These are phyloP conservation scores for Iberis pinnata DNA, from an alignment of 345 rosid species.

Conservation along the genomic window DNA sequence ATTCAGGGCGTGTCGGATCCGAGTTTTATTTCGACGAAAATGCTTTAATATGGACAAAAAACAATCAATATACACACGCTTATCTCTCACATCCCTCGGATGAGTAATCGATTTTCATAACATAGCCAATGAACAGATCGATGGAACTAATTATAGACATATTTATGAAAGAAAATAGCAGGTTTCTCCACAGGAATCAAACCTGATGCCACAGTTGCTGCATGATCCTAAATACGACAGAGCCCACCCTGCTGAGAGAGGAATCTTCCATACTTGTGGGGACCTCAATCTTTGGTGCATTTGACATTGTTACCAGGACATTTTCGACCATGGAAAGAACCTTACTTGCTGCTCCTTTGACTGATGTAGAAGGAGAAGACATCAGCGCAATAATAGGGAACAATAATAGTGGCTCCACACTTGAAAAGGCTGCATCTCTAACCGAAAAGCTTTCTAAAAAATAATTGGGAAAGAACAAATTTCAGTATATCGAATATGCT, in stretches of 20 bases:
- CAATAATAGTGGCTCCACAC: conserved; percentile 61
- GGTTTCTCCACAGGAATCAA: conserved; percentile 25
- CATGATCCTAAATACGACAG: conserved; percentile 57
- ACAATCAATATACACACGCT: conserved; percentile 15
- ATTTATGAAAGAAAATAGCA: conserved; percentile 22
- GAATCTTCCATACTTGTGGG: conserved; percentile 35
- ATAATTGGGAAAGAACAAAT: conserved; percentile 8
- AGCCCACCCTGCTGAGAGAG: conserved; percentile 49
- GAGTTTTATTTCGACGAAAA: not conserved
- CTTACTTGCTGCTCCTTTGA: conserved; percentile 66
- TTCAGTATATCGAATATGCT: conserved; percentile 1
- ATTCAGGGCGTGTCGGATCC: no score
- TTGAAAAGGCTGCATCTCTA: conserved; percentile 31
- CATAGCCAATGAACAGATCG: conserved; percentile 3
- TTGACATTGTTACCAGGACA: conserved; percentile 41
- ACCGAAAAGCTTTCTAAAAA: conserved; percentile 38
- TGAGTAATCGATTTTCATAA: not conserved
- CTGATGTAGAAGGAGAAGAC: conserved; percentile 73
- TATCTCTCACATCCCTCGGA: conserved; percentile 14
- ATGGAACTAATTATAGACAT: conserved; percentile 6
- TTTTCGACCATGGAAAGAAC: conserved; percentile 62
- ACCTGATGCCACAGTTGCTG: conserved; percentile 81
- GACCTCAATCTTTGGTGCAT: conserved; percentile 39
- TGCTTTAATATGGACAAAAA: conserved; percentile 10
- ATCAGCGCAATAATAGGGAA: conserved; percentile 65